Base-by-base conservation (phyloP, 106 monocot genomes). In the Platanthera zijinensis region DNA sequence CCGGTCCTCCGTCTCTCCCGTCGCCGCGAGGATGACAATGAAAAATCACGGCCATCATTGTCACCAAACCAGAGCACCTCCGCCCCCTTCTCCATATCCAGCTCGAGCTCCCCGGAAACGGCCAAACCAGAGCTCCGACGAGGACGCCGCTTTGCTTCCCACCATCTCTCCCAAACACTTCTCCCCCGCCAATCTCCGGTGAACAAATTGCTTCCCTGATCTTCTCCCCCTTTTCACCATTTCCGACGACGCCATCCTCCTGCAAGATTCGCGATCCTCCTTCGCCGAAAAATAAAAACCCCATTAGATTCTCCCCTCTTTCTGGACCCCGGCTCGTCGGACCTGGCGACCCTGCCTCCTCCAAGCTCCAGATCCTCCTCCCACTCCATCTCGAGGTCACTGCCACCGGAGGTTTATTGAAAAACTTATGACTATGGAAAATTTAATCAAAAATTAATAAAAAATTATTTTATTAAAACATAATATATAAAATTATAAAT, bases 61-160 rank as follows among this genome's bases (percentile, higher is more conserved):
- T 86, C 13, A 87, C 87, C 14, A 84, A 87, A 10, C 80, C 86
- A 6, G 25, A 83, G 83, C 77, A 80, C 81, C 52, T 85, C 86
- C 21, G 52, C 86, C 3, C 82, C 71, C n/a, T 67, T 78, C 76
- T 77, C 86, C 61, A 88, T 96, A 62, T 90, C 90, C 81, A 51
- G 80, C 92, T 15, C 83, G 95, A 13, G 64, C 92, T 30, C 92
- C 90, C 1, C 77, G 95, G 39, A 96, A 96, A 77, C 72, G 95
- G 5, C 95, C 92, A 6, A 92, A 92, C 87, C 92, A 96, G 73
- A 84, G 82, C 39, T 96, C 89, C 77, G 77, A 82, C 18, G 90
- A 96, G 73, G 95, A 92, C 22, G 92, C 90, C 28, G 92, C 92
- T 46, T 85, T 96, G 21, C 92, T 96, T 69, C 84, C 95, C 75